phyloP scores from a whole-genome alignment of 2,329 filamentous ascomycete genomes.

The Colletotrichum higginsianum region DNA sequence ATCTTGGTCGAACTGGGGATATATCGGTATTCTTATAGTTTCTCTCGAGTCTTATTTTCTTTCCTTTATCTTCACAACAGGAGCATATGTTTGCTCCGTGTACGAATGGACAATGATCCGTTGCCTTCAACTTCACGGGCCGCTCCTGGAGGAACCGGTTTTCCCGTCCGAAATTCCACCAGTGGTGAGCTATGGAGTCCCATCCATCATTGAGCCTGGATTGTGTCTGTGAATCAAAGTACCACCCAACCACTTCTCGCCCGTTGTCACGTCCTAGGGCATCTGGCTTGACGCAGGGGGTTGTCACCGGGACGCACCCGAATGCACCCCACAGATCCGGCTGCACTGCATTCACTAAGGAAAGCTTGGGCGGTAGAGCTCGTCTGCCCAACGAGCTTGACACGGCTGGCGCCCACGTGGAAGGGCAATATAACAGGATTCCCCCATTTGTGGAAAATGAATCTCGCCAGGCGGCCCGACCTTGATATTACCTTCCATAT shows the following conservation, averaged over 20 bases:
- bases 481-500: background rate
- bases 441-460: slow-evolving; percentile 36
- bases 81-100: too few relatives aligned
- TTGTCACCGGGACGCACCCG: background rate
- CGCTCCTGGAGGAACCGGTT: slow-evolving; percentile 15
- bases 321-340: slow-evolving; percentile 30
- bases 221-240: background rate
- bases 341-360: background rate
- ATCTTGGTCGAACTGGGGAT: slow-evolving; percentile 15
- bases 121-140: slow-evolving; percentile 6
- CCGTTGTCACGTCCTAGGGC: background rate
- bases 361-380: slow-evolving; percentile 14
- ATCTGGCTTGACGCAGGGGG: slow-evolving; percentile 11
- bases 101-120: background rate
- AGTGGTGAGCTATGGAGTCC: background rate
- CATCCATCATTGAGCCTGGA: background rate
- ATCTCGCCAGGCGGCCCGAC: background rate
- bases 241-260: background rate
- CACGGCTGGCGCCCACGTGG: slow-evolving; percentile 5
- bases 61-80: background rate
- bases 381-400: background rate
- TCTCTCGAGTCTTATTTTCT: background rate
- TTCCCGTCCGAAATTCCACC: slow-evolving; percentile 24
- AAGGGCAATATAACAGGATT: background rate
- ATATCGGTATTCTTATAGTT: slow-evolving; percentile 16